phyloP scores from a whole-genome alignment of 2,329 filamentous ascomycete species.

The Thielaviopsis populi region DNA sequence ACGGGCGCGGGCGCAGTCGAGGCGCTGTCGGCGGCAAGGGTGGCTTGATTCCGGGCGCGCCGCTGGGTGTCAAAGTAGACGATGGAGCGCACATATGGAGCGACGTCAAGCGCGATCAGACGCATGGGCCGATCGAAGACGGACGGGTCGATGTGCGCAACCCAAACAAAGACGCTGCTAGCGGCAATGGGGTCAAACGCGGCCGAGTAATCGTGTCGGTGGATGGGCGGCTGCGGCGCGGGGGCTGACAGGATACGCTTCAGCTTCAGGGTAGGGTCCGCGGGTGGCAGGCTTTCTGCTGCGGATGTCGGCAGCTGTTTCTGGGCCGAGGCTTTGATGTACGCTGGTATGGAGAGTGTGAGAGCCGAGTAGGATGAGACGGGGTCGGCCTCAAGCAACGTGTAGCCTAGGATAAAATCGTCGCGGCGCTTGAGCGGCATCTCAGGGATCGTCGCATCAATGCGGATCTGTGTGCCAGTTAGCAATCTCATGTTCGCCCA shows the following conservation, averaged over 20 bases:
- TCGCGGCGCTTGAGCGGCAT: constrained; percentile 33
- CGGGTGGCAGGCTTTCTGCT: constrained; percentile 3
- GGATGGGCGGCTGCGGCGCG: constrained; percentile 1
- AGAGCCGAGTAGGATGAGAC: constrained; percentile 21
- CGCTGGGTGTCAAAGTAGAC: constrained; percentile 59
- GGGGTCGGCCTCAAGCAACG: constrained; percentile 33
- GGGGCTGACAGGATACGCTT: constrained; percentile 21
- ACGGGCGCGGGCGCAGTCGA: constrained; percentile 42
- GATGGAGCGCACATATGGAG: constrained; percentile 80
- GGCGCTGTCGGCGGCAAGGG: constrained; percentile 42
- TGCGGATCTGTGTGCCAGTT: constrained; percentile 26
- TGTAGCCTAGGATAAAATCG: constrained; percentile 36
- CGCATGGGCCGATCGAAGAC: constrained; percentile 59
- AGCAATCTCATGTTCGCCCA: no score
- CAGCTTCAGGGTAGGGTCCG: constrained; percentile 21
- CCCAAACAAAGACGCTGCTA: constrained; percentile 20
- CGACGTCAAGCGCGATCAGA: constrained; percentile 59
- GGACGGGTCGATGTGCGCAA: constrained; percentile 42
- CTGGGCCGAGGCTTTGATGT: constrained; percentile 8
- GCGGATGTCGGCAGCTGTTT: neutral
- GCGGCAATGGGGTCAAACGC: constrained; percentile 48
- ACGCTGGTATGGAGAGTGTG: neutral
- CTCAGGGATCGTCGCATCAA: constrained; percentile 50
- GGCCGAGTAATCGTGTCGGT: constrained; percentile 20
- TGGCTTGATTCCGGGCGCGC: constrained; percentile 42